Conservation (phyloP, 202 grass and related monocot genomes). For the Schoenoplectus triqueter region DNA sequence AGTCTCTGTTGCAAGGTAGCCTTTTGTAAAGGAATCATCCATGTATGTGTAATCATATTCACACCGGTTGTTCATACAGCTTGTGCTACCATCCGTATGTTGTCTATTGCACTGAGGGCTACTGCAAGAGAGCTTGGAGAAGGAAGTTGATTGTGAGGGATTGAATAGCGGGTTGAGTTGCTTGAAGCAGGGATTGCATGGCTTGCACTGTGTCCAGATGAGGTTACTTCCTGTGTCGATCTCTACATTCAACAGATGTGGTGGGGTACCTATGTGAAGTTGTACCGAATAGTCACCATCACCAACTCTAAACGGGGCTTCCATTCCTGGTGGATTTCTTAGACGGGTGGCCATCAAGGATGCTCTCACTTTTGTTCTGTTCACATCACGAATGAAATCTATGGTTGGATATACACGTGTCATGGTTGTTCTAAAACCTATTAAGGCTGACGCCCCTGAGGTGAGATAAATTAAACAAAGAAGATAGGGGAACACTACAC, state of each 20-base stretch:
- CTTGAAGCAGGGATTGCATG: slow-evolving; percentile 4
- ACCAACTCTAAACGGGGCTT: slow-evolving; percentile 13
- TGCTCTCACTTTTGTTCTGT: slow-evolving; percentile 14
- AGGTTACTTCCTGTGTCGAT: slow-evolving; percentile 40
- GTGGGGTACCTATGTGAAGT: slow-evolving; percentile 27
- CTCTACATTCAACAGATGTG: not conserved
- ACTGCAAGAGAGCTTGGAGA: slow-evolving; percentile 2
- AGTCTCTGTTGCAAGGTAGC: slow-evolving; percentile 34
- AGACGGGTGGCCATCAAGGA: slow-evolving; percentile 1
- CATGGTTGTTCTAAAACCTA: slow-evolving; percentile 13
- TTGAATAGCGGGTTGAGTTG: slow-evolving; percentile 28
- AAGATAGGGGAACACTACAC: slow-evolving; percentile 16
- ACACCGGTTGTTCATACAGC: slow-evolving; percentile 13
- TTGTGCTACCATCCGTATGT: not conserved
- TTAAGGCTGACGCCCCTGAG: not conserved
- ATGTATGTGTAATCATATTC: slow-evolving; percentile 14
- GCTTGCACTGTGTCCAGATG: slow-evolving; percentile 32
- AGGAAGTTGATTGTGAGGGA: slow-evolving; percentile 28
- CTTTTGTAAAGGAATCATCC: not conserved
- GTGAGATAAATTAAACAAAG: not conserved
- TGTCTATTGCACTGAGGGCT: not conserved
- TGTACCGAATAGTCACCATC: slow-evolving; percentile 33
- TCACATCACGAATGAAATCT: not conserved
- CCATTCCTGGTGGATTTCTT: not conserved
- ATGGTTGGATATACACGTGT: not conserved